A percentile compares a stretch with the other conserved stretches of the same genome.
These are phyloP conservation scores for Saturnispora sanitii DNA, from an alignment of 805 yeast genomes.

Conservation along the genomic window DNA sequence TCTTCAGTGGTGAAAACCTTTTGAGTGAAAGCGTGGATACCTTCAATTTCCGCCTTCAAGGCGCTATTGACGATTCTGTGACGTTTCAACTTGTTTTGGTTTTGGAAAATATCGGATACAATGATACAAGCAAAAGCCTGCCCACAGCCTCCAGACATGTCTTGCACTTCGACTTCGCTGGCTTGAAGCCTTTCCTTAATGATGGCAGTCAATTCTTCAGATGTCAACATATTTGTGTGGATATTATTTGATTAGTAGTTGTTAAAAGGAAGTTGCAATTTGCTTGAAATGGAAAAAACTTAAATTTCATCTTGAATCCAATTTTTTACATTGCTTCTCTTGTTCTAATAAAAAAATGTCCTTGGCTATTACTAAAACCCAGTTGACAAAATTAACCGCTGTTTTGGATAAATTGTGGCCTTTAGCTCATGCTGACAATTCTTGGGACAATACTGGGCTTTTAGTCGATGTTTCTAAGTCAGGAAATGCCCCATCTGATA, in stretches of 20 bases:
- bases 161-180: constrained; percentile 59
- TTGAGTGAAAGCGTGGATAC: constrained; percentile 93
- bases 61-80: constrained; percentile 77
- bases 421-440: constrained; percentile 61
- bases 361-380: constrained; percentile 1
- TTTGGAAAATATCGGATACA: constrained; percentile 59
- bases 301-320: neutral
- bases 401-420: constrained; percentile 59
- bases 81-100: constrained; percentile 77
- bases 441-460: constrained; percentile 96
- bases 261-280: neutral
- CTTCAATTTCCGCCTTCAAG: constrained; percentile 73
- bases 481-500: constrained; percentile 4
- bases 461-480: constrained; percentile 55
- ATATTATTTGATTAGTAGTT: neutral
- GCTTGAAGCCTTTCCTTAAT: constrained; percentile 54
- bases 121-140: constrained; percentile 93
- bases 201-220: constrained; percentile 34
- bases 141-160: constrained; percentile 91
- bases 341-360: neutral
- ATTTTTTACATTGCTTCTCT: neutral
- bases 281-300: too few relatives aligned
- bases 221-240: constrained; percentile 15
- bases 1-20: constrained; percentile 84
- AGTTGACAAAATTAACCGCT: neutral